Evolutionary conservation across 495 filamentous ascomycete genomes (phyloP).

Genomic region (Penicillium nucicola): DNA sequence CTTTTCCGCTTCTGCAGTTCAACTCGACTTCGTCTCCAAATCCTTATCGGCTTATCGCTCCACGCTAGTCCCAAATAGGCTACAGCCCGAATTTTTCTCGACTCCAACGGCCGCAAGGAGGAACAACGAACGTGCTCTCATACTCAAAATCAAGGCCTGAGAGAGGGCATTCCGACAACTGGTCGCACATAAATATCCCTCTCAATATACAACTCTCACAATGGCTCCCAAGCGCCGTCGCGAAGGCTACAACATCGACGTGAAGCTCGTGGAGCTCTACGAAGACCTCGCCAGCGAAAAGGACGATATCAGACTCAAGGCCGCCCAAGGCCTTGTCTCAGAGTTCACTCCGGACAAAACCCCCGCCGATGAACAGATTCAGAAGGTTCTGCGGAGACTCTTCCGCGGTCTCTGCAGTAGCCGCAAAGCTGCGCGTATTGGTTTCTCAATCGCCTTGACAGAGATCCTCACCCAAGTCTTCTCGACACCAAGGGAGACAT

Average conservation of each 20-base stretch:
- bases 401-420: conserved; percentile 88
- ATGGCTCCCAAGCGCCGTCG: conserved; percentile 44
- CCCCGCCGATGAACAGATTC: conserved; percentile 38
- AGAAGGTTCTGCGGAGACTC: conserved; percentile 55
- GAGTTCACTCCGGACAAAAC: conserved; percentile 45
- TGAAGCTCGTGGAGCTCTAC: conserved; percentile 52
- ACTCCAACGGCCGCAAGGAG: conserved; percentile 15
- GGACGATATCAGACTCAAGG: conserved; percentile 48
- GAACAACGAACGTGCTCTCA: conserved; percentile 10
- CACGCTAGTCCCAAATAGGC: conserved; percentile 18
- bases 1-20: too few species aligned
- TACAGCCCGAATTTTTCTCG: conserved; percentile 25
- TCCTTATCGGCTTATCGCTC: conserved; percentile 24
- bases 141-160: conserved; percentile 1
- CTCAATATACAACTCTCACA: conserved; percentile 1
- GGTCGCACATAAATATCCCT: conserved; percentile 2
- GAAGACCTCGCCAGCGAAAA: conserved; percentile 54
- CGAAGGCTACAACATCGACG: conserved; percentile 44
- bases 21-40: neutral
- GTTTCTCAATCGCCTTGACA: conserved; percentile 87
- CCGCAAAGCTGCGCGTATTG: conserved; percentile 81
- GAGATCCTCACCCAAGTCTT: conserved; percentile 69
- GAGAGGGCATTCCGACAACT: neutral
- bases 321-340: conserved; percentile 43
- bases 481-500: conserved; percentile 18